These are phyloP conservation scores for Irpex sp. DNA, from an alignment of 1,284 basidiomycete genomes.

Conservation along the genomic window DNA sequence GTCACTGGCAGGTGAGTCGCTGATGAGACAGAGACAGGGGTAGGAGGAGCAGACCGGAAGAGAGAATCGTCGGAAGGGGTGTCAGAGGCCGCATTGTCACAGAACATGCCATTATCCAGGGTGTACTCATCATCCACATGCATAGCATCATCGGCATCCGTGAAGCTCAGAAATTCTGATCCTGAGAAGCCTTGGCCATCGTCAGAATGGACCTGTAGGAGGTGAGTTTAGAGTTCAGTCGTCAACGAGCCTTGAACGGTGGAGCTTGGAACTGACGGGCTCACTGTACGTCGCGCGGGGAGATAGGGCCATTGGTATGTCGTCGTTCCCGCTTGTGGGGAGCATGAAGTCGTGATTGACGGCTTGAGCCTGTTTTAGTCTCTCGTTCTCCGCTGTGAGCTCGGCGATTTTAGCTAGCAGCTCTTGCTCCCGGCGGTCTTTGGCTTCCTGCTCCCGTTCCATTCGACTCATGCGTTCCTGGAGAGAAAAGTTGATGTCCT, in stretches of 20 bases:
- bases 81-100: not conserved
- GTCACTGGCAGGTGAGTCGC: too few relatives aligned
- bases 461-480: too few relatives aligned
- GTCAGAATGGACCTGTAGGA: not conserved
- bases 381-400: not conserved
- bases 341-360: not conserved
- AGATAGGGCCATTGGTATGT: not conserved
- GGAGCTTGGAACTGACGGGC: not conserved
- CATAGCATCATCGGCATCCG: too few relatives aligned
- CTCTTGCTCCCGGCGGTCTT: not conserved
- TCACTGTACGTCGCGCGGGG: not conserved
- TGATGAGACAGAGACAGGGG: not conserved
- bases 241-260: too few relatives aligned
- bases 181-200: not conserved
- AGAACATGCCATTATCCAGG: too few relatives aligned
- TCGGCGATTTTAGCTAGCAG: not conserved
- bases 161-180: too few relatives aligned
- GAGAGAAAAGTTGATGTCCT: too few relatives aligned
- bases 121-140: too few relatives aligned
- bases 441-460: too few relatives aligned
- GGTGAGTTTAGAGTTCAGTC: not conserved
- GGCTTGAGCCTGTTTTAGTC: not conserved
- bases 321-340: not conserved
- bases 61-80: not conserved
- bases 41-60: not conserved